Percentiles rank a stretch among this genome's conserved stretches.
Evolutionary conservation across 805 yeast genomes (phyloP).

Genomic region (Kluyveromyces siamensis): DNA sequence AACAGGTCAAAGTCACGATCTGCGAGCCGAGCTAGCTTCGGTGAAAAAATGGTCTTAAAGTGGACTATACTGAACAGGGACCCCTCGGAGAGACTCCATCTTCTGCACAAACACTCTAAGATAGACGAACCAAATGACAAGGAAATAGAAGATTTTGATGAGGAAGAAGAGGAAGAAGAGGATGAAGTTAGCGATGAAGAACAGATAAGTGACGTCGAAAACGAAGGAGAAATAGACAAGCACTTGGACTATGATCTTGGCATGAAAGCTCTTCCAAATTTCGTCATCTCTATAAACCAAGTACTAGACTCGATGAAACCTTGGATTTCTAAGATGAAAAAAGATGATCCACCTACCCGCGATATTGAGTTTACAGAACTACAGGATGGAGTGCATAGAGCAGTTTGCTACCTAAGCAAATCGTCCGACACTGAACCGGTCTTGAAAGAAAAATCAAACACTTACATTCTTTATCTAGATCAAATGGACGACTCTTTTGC

Average conservation of each 20-base stretch:
- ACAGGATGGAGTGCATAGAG: conserved; percentile 23
- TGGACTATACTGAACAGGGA: conserved; percentile 67
- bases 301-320: conserved; percentile 25
- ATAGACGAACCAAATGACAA: conserved; percentile 10
- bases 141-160: conserved; percentile 54
- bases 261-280: conserved; percentile 26
- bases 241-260: conserved; percentile 27
- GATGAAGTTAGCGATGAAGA: conserved; percentile 34
- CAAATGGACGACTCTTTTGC: conserved; percentile 65
- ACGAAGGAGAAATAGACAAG: conserved; percentile 25
- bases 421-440: conserved; percentile 8
- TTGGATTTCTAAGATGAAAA: conserved; percentile 22
- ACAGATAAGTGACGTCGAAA: conserved; percentile 30
- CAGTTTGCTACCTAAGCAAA: conserved; percentile 13
- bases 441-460: conserved; percentile 12
- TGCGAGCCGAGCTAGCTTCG: conserved; percentile 21
- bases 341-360: conserved; percentile 9
- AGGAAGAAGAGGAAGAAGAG: conserved; percentile 31
- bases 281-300: conserved; percentile 18
- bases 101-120: conserved; percentile 4
- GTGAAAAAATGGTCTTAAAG: conserved; percentile 35
- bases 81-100: conserved; percentile 54
- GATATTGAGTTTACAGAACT: conserved; percentile 15
- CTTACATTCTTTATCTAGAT: conserved; percentile 73
- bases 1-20: conserved; percentile 18